Evolutionary conservation across 345 rosid genomes (phyloP).

Genomic region (Pseudoturritis turrita): DNA sequence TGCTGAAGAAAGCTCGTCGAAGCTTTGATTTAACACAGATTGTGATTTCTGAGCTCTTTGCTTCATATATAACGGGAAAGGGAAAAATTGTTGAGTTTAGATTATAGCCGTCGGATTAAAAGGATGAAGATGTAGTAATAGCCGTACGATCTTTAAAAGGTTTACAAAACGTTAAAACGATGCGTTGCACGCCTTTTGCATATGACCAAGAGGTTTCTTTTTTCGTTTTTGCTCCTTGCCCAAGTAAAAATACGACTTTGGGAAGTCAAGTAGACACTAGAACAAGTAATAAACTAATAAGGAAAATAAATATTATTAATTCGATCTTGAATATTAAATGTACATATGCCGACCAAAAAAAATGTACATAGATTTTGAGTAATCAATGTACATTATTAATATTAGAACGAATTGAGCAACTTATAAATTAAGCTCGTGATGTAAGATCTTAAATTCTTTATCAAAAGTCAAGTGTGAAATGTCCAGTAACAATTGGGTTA

Average conservation of each 20-base stretch:
- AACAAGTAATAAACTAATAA: constrained; percentile 8
- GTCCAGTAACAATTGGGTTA: not conserved
- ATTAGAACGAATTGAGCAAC: too few species aligned
- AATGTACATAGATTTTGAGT: too few species aligned
- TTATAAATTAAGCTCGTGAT: not conserved
- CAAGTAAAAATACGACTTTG: constrained; percentile 8
- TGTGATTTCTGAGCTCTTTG: not conserved
- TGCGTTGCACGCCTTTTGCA: constrained; percentile 10
- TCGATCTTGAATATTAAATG: not conserved
- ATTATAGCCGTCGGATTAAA: constrained; percentile 12
- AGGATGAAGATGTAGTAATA: not conserved
- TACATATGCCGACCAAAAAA: too few species aligned
- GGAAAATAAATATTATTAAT: not conserved
- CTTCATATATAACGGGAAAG: constrained; percentile 12
- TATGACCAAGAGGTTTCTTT: not conserved
- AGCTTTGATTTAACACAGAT: not conserved
- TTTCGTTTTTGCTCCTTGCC: constrained; percentile 4
- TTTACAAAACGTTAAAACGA: not conserved
- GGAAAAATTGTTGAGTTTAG: not conserved
- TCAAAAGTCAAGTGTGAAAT: not conserved
- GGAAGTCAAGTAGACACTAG: not conserved
- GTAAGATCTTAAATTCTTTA: not conserved
- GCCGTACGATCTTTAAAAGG: constrained; percentile 6
- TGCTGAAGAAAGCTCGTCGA: not conserved
- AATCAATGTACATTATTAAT: not conserved